Conservation (phyloP, 192 early-diverging fungal genomes). For the Podochytrium sp. region DNA sequence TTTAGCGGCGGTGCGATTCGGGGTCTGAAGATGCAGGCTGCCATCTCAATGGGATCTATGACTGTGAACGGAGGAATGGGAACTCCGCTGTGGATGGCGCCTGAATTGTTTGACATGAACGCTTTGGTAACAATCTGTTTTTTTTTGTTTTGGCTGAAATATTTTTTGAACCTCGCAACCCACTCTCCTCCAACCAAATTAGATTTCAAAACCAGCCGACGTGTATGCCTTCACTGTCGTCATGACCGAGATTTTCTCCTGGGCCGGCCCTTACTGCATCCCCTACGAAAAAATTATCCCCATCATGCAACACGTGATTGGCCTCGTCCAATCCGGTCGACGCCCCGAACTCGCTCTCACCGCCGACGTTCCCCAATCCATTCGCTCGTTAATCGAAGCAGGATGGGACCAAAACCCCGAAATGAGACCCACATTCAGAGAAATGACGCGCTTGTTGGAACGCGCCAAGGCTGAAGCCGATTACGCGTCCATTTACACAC, state of each 20-base stretch:
- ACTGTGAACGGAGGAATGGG: constrained; percentile 32
- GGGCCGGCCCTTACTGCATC: constrained; percentile 31
- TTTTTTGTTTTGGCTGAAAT: not conserved
- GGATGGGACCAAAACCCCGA: constrained; percentile 33
- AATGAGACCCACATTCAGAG: constrained; percentile 24
- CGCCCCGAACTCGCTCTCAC: constrained; percentile 27
- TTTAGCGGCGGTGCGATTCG: constrained; percentile 30
- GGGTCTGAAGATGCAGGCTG: constrained; percentile 27
- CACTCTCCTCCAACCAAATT: no score
- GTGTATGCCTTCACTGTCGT: constrained; percentile 28
- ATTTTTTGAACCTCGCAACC: no score
- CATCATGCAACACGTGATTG: constrained; percentile 31
- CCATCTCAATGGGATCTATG: constrained; percentile 30
- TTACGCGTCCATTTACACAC: constrained; percentile 15
- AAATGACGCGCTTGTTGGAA: constrained; percentile 24
- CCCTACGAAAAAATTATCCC: constrained; percentile 24
- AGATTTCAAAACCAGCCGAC: constrained; percentile 33
- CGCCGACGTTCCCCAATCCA: constrained; percentile 14
- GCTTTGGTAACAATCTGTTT: constrained; percentile 17
- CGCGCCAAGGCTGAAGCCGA: constrained; percentile 28
- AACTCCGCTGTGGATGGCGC: constrained; percentile 30
- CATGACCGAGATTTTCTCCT: constrained; percentile 34
- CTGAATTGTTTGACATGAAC: constrained; percentile 31
- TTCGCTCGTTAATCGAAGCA: constrained; percentile 26
- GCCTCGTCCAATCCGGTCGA: constrained; percentile 25